Base-by-base conservation (phyloP, 768 basidiomycete genomes). In the Leccinum longicurvipes region DNA sequence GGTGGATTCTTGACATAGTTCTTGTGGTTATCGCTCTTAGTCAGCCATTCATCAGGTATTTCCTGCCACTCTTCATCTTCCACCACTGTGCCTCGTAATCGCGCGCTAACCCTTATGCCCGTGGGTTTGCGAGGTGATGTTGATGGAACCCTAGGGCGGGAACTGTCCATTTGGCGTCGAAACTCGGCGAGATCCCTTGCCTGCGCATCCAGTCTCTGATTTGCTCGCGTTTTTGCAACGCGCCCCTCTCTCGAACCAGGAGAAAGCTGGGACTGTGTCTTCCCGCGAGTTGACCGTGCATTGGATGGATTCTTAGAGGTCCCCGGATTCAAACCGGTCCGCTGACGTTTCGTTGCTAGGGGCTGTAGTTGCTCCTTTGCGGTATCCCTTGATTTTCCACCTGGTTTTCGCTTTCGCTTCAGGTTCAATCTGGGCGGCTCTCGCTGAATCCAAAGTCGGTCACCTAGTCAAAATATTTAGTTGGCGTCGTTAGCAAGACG, bases 361-460 rank as follows among this genome's bases (percentile, higher is more conserved):
- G 69, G 52, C 15, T 62, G 65, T 3, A 25, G 28, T 3, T 55
- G 57, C 23, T 60, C 46, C 55, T 70, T 73, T 36, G 58, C 62
- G 6, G 41, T 44, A 25, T 56, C 48, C 42, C 54, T 65, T 19
- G 51, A 27, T 36, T 51, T 63, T 29, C 50, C 59, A 49, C 67
- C 61, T 27, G 72, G 64, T 53, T 76, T 74, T 53, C 80, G 73
- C 44, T 76, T 77, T 50, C 74, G 69, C 53, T 82, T 80, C 34
- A 73, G 59, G 14, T 58, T 67, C 47, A 76, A 75, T 64, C 77
- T 82, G 2, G 82, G 85, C 11, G 76, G 79, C 28, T 76, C 73
- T n/a, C 89, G 86, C 66, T 93, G 91, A 44, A 92, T 82, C 92
- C 92, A 94, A 23, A 94, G 76, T 23, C 92, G 86, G 64, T 92